Evolutionary conservation across 75 land plant species (phyloP), one percentile per base, ranked within the genome.

Genomic region (Picea glauca): DNA sequence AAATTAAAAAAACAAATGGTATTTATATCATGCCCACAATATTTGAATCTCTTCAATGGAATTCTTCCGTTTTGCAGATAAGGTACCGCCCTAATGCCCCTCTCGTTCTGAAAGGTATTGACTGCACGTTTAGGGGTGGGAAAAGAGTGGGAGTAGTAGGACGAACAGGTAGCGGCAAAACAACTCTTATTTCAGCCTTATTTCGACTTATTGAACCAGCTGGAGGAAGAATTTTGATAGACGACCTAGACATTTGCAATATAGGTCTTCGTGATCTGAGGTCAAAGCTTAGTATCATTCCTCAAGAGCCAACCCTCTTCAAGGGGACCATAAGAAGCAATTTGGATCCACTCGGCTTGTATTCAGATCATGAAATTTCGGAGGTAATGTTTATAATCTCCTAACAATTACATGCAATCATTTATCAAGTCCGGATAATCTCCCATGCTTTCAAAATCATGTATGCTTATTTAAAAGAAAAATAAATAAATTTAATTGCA

Each of bases 131-230:
- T 75, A 56, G 68, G 66, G 96, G 87, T 75, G 92, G 93, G 43
- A 81, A 87, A 21, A 89, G 85, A 80, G 87, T 94, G 6, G 97
- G 99, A 76, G 89, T 96, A 54, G 99, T 96, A n/a, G 97, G 97
- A 35, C 87, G 94, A 35, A 96, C 99, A 6, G 97, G 99, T 64
- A 93, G 94, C 72, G 97, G 99, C 1, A 95, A 96, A 80, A 87
- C 99, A 9, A 96, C 99, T 20, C 75, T 96, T 0, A 87, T 96
- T 13, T 84, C 87, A 72, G 93, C 97, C 13, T 65, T 96, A 40
- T 94, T 96, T 73, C 90, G 99, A 5, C 83, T 96, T 18, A 90
- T 96, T 0, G 99, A 96, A 60, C 97, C 99, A 57, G 70, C 75
- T 13, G 86, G 85, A 5, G 99, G 99, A 56, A 82, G 57, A 60